Percentiles rank a stretch among this genome's conserved stretches.
These are phyloP conservation scores for Claviceps monticola DNA, from an alignment of 2,329 filamentous ascomycete genomes.

Conservation along the genomic window DNA sequence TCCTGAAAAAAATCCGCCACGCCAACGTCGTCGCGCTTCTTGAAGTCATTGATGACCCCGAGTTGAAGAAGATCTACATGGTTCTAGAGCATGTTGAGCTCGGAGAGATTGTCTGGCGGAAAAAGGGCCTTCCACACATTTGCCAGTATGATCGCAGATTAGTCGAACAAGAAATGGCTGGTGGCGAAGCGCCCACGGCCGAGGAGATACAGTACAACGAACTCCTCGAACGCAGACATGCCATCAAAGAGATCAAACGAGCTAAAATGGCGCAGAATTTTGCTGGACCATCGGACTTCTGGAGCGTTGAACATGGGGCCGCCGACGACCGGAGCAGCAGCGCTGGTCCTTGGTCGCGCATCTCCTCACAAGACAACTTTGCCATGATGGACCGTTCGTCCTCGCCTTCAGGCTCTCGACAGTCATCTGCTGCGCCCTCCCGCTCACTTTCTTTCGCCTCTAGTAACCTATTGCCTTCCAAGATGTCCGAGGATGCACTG, in stretches of 20 bases:
- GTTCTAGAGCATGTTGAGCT: conserved; percentile 90
- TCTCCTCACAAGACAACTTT: conserved; percentile 27
- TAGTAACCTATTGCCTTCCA: conserved; percentile 12
- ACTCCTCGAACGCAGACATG: conserved; percentile 44
- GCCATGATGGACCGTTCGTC: conserved; percentile 20
- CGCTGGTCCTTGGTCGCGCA: conserved; percentile 25
- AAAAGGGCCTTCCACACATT: conserved; percentile 72
- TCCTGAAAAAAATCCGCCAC: conserved; percentile 94
- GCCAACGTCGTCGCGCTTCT: conserved; percentile 92
- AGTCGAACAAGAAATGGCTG: conserved; percentile 57
- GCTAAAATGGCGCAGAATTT: conserved; percentile 37
- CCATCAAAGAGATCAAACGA: conserved; percentile 42
- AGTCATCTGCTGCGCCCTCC: conserved; percentile 33
- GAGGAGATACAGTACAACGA: conserved; percentile 49
- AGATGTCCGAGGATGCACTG: conserved; percentile 20
- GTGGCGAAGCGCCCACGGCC: conserved; percentile 42
- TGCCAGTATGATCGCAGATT: conserved; percentile 70
- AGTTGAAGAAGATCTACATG: conserved; percentile 95
- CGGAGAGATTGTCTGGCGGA: conserved; percentile 89
- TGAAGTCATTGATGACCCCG: conserved; percentile 95
- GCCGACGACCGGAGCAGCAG: conserved; percentile 36
- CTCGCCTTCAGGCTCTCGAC: conserved; percentile 26
- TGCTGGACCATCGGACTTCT: conserved; percentile 48
- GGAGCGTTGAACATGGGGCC: conserved; percentile 73
- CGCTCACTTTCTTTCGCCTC: conserved; percentile 34